Percentiles rank a stretch among this genome's conserved stretches.
Conservation (phyloP, 805 yeast genomes). For the Priceomyces castillae region DNA sequence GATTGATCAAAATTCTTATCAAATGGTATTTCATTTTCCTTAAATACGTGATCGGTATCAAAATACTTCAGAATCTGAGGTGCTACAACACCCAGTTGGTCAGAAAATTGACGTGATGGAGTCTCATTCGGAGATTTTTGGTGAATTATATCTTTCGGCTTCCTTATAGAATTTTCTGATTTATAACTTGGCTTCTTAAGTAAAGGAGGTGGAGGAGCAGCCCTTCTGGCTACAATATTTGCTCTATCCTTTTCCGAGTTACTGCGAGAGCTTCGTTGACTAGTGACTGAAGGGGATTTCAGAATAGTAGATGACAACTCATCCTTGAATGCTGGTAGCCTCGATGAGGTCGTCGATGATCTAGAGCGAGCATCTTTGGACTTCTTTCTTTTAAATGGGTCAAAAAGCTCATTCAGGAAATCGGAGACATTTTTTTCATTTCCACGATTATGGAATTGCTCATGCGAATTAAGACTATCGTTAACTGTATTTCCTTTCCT, state of each 20-base stretch:
- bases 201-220: constrained; percentile 68
- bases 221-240: constrained; percentile 62
- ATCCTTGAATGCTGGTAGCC: constrained; percentile 28
- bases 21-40: constrained; percentile 71
- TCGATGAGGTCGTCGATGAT: constrained; percentile 22
- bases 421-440: background rate
- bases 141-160: background rate
- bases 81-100: background rate
- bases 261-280: background rate
- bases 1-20: constrained; percentile 59
- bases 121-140: background rate
- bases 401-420: background rate
- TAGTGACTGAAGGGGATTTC: constrained; percentile 1
- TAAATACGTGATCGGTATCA: constrained; percentile 42
- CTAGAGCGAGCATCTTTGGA: background rate
- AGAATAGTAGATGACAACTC: constrained; percentile 5
- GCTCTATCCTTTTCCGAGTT: constrained; percentile 8
- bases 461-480: background rate
- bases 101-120: background rate
- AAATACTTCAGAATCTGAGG: background rate
- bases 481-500: background rate
- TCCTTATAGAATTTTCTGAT: constrained; percentile 4
- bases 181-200: constrained; percentile 8
- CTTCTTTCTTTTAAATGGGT: background rate
- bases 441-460: background rate